phyloP scores from a whole-genome alignment of 495 filamentous ascomycete genomes.

The Lasiosphaeria hispida region DNA sequence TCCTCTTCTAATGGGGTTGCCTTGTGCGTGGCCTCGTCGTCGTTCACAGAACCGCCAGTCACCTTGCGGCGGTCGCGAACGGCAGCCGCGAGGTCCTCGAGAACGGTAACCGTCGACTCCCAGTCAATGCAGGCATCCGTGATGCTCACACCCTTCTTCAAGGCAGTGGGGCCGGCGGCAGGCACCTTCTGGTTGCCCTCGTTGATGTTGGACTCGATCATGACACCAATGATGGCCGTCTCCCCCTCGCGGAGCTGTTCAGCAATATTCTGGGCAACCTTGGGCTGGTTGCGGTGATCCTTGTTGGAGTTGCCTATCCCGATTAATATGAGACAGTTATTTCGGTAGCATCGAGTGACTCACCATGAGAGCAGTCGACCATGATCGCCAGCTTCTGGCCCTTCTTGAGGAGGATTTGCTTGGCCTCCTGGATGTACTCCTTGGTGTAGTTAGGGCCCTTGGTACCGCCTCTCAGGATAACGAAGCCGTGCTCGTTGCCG shows the following conservation, averaged over 20 bases:
- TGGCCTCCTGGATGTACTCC: conserved; percentile 72
- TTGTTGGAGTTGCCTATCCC: conserved; percentile 67
- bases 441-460: conserved; percentile 95
- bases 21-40: conserved; percentile 25
- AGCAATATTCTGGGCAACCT: conserved; percentile 77
- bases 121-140: conserved; percentile 98
- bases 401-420: conserved; percentile 81
- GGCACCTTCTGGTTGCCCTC: conserved; percentile 96
- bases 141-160: conserved; percentile 93
- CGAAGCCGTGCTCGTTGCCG: conserved; percentile 95
- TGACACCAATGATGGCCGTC: conserved; percentile 86
- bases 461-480: conserved; percentile 87
- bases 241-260: conserved; percentile 87
- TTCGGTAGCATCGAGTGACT: conserved; percentile 15
- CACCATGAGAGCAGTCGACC: conserved; percentile 96
- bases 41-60: conserved; percentile 26
- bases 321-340: conserved; percentile 13
- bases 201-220: conserved; percentile 98
- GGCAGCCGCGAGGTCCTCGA: conserved; percentile 85
- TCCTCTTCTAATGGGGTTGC: conserved; percentile 46
- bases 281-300: conserved; percentile 84
- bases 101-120: conserved; percentile 78
- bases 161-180: conserved; percentile 67
- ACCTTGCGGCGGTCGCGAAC: conserved; percentile 69
- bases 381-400: conserved; percentile 86